Conservation (phyloP, 768 basidiomycete species). For the Lactifluus hygrophoroides region DNA sequence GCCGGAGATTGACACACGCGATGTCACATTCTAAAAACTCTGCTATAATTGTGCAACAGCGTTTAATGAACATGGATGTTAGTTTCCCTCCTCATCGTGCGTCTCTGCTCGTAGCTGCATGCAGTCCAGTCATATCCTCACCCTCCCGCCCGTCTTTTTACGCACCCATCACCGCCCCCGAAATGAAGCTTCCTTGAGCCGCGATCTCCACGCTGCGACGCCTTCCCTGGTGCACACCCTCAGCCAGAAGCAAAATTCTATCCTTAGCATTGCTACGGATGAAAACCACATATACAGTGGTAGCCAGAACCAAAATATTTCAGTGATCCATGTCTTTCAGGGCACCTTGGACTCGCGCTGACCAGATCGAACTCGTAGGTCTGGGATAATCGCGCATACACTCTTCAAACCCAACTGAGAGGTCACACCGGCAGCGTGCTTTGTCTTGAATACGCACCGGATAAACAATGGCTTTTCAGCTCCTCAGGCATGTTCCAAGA, state of each 20-base stretch:
- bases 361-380: slow-evolving; percentile 46
- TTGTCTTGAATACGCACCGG: slow-evolving; percentile 64
- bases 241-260: slow-evolving; percentile 9
- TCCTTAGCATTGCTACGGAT: slow-evolving; percentile 12
- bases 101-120: neutral
- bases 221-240: slow-evolving; percentile 15
- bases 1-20: no score
- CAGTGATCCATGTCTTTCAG: slow-evolving; percentile 2
- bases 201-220: slow-evolving; percentile 3
- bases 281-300: slow-evolving; percentile 19
- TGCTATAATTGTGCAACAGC: neutral
- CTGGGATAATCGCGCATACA: slow-evolving; percentile 70
- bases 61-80: neutral
- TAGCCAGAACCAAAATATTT: slow-evolving; percentile 19
- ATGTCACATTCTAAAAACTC: neutral
- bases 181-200: slow-evolving; percentile 16
- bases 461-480: slow-evolving; percentile 82
- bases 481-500: slow-evolving; percentile 57
- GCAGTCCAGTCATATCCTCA: slow-evolving; percentile 4
- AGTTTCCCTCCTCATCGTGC: slow-evolving; percentile 3
- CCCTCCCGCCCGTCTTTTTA: slow-evolving; percentile 6
- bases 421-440: slow-evolving; percentile 85
- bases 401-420: slow-evolving; percentile 54
- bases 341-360: neutral
- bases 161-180: neutral